Evolutionary conservation across 345 rosid species (phyloP), one percentile per base, ranked within the genome.

Genomic region (Gynandropsis gynandra): DNA sequence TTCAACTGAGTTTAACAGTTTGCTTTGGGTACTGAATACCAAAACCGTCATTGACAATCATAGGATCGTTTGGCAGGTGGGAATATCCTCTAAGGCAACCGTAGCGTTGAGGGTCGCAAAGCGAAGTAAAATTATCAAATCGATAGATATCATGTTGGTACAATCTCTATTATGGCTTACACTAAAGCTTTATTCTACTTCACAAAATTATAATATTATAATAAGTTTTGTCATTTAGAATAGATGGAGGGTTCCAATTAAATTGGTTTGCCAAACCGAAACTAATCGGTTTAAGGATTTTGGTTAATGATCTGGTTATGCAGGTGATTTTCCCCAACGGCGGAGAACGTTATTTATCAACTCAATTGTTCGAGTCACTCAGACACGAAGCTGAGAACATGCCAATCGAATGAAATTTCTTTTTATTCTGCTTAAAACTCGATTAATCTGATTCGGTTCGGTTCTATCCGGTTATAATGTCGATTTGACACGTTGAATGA

Each of bases 281-380:
- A 53, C 7, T 5, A 50, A 51, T 43, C 43, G 32, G 13, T 10
- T 17, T 8, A 10, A 14, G 9, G 34, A 1, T 36, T 11, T 10
- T 9, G 57, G 56, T 63, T 49, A 1, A 15, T 56, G 4, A 12
- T 13, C 7, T 11, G 53, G 59, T 42, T 44, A 10, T 48, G 57
- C 77, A 86, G 97, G 82, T 58, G 42, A 3, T 87, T 29, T 79
- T 87, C 49, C 81, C 93, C 9, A 81, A 93, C 54, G 76, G 71
- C 12, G 87, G 87, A 14, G 89, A 87, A 69, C 86, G 84, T 14
- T 87, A 83, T 62, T 70, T 86, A 19, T 79, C 89, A 0, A 63
- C 86, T 10, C 70, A 57, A 15, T 69, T 83, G 54, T 83, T 82
- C 13, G 80, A 79, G 16, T 74, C 83, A 2, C 51, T 72, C 33